A percentile compares a stretch with the other conserved stretches of the same genome.
phyloP scores from a whole-genome alignment of 2,329 filamentous ascomycete species.

The Colletotrichum zoysiae region DNA sequence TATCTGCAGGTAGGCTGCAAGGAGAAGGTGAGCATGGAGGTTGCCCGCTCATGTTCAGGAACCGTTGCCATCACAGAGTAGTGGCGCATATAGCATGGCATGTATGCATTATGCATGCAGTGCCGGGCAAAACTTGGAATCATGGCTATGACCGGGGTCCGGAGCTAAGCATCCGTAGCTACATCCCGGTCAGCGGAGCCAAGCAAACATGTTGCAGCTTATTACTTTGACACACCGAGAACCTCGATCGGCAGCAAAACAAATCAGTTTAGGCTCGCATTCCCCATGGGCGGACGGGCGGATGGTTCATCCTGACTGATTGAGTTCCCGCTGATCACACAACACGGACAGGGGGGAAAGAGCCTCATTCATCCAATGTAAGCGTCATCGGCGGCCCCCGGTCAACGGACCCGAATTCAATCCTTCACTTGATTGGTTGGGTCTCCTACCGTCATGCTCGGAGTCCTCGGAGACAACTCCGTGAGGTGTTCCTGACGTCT shows the following conservation, averaged over 20 bases:
- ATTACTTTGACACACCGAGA: neutral
- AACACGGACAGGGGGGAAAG: neutral
- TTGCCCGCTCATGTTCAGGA: neutral
- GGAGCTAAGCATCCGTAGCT: conserved; percentile 31
- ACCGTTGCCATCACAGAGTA: neutral
- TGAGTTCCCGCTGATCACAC: neutral
- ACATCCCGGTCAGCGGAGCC: neutral
- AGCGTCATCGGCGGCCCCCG: conserved; percentile 30
- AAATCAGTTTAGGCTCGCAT: neutral
- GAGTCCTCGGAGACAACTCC: conserved; percentile 28
- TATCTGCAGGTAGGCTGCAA: neutral
- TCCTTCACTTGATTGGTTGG: neutral
- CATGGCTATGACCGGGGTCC: neutral
- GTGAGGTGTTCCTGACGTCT: conserved; percentile 30
- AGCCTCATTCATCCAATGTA: conserved; percentile 19
- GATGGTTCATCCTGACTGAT: conserved; percentile 12
- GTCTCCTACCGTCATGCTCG: neutral
- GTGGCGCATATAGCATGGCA: neutral
- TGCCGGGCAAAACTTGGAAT: neutral
- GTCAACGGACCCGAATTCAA: conserved; percentile 3
- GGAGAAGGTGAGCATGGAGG: neutral
- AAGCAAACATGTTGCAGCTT: neutral
- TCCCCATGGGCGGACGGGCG: neutral
- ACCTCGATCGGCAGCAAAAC: neutral
- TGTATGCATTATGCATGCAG: neutral